Evolutionary conservation across 2,329 filamentous ascomycete genomes (phyloP).

Genomic region (Cyphellophora attinorum): DNA sequence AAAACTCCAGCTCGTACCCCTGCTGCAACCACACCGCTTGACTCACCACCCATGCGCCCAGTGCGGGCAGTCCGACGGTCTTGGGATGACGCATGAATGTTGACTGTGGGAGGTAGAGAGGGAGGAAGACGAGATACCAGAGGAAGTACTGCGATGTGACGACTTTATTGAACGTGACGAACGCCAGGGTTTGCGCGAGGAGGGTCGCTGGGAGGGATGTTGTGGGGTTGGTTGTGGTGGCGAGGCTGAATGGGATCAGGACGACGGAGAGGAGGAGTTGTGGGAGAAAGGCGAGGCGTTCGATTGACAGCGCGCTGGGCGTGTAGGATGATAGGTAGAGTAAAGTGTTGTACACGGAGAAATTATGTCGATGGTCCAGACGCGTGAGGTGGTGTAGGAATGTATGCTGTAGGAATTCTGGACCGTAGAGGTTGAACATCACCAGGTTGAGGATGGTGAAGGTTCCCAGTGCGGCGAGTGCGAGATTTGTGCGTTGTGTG

Average conservation of each 20-base stretch:
- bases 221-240: slow-evolving; percentile 23
- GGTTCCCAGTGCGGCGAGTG: slow-evolving; percentile 55
- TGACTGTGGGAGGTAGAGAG: slow-evolving; percentile 77
- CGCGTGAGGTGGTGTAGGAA: slow-evolving; percentile 88
- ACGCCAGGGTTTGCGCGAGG: slow-evolving; percentile 87
- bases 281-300: slow-evolving; percentile 79
- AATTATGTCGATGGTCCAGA: slow-evolving; percentile 95
- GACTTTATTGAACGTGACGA: slow-evolving; percentile 94
- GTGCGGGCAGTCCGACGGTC: slow-evolving; percentile 53
- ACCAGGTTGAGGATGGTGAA: slow-evolving; percentile 64
- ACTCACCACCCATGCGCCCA: slow-evolving; percentile 60
- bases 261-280: slow-evolving; percentile 74
- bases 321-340: slow-evolving; percentile 74
- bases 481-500: slow-evolving; percentile 26
- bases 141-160: slow-evolving; percentile 99
- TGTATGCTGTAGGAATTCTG: slow-evolving; percentile 76
- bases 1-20: slow-evolving; percentile 66
- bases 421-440: slow-evolving; percentile 75
- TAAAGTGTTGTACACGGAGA: slow-evolving; percentile 89
- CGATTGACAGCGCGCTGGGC: slow-evolving; percentile 41
- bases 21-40: slow-evolving; percentile 63
- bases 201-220: slow-evolving; percentile 65
- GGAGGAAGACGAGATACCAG: slow-evolving; percentile 92
- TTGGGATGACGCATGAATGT: slow-evolving; percentile 53
- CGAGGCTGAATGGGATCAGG: slow-evolving; percentile 53